phyloP scores from a whole-genome alignment of 805 yeast genomes.

The Wickerhamiella sorbophila region DNA sequence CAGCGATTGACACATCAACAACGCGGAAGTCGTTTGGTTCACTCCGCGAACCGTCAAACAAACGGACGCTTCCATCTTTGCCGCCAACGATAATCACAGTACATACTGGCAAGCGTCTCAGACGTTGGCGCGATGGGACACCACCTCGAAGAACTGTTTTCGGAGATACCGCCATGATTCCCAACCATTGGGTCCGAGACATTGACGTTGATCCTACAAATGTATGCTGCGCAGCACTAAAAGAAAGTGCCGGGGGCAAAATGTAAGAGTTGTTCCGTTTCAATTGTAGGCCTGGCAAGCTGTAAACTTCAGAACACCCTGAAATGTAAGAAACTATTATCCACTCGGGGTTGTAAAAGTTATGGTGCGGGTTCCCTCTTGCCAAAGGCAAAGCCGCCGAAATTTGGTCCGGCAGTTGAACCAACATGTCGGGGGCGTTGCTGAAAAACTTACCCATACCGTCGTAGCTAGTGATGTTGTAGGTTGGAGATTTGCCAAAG shows the following conservation, averaged over 20 bases:
- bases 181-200: conserved; percentile 57
- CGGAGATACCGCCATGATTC: conserved; percentile 48
- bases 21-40: conserved; percentile 48
- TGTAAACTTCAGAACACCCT: not conserved
- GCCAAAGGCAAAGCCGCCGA: conserved; percentile 42
- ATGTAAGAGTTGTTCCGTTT: conserved; percentile 31
- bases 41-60: conserved; percentile 71
- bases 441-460: conserved; percentile 68
- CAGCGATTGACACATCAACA: conserved; percentile 43
- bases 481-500: conserved; percentile 67
- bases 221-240: conserved; percentile 63
- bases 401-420: conserved; percentile 21
- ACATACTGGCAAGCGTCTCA: conserved; percentile 40
- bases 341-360: conserved; percentile 1
- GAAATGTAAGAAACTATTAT: not conserved
- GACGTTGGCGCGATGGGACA: conserved; percentile 39
- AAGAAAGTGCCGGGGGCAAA: conserved; percentile 71
- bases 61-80: conserved; percentile 59
- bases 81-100: conserved; percentile 49
- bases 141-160: conserved; percentile 64
- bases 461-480: conserved; percentile 68
- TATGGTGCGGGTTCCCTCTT: conserved; percentile 45
- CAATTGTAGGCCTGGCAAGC: not conserved
- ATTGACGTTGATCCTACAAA: conserved; percentile 40
- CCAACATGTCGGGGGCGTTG: conserved; percentile 37